phyloP scores from a whole-genome alignment of 495 filamentous ascomycete genomes.

The Aspergillus bridgeri region DNA sequence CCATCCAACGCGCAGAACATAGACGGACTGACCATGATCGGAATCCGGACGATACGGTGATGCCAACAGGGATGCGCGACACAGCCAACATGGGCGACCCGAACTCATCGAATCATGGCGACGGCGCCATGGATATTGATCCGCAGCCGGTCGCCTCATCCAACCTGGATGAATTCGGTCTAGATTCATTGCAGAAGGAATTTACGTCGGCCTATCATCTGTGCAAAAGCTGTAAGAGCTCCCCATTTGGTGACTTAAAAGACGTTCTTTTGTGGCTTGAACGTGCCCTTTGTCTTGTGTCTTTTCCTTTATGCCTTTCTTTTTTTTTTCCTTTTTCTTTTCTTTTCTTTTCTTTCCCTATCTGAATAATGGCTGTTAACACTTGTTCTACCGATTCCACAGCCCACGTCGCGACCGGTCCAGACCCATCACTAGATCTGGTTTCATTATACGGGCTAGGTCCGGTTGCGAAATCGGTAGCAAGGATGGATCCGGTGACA shows the following conservation, averaged over 20 bases:
- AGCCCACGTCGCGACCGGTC: conserved; percentile 47
- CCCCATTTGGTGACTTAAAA: conserved; percentile 25
- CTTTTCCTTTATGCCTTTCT: no score
- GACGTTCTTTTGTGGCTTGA: background rate
- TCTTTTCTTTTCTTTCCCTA: conserved; percentile 14
- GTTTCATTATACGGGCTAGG: conserved; percentile 60
- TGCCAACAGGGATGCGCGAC: conserved; percentile 25
- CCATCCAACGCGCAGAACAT: conserved; percentile 28
- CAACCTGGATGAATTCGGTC: conserved; percentile 23
- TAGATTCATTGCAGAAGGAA: conserved; percentile 46
- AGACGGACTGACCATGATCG: conserved; percentile 40
- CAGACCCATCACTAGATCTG: conserved; percentile 61
- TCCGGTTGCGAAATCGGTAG: conserved; percentile 59
- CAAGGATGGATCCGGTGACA: conserved; percentile 59
- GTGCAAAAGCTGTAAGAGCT: conserved; percentile 50
- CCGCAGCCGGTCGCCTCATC: conserved; percentile 17
- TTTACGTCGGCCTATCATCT: conserved; percentile 48
- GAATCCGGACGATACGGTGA: conserved; percentile 14
- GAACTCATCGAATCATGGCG: conserved; percentile 15
- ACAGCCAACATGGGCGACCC: conserved; percentile 19
- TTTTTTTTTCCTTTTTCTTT: background rate
- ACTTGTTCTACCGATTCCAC: conserved; percentile 28
- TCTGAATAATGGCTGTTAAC: conserved; percentile 43
- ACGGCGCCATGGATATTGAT: conserved; percentile 42
- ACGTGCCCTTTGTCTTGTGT: background rate